Base-by-base conservation (phyloP, 2,329 filamentous ascomycete genomes). In the Bipolaris victoriae region DNA sequence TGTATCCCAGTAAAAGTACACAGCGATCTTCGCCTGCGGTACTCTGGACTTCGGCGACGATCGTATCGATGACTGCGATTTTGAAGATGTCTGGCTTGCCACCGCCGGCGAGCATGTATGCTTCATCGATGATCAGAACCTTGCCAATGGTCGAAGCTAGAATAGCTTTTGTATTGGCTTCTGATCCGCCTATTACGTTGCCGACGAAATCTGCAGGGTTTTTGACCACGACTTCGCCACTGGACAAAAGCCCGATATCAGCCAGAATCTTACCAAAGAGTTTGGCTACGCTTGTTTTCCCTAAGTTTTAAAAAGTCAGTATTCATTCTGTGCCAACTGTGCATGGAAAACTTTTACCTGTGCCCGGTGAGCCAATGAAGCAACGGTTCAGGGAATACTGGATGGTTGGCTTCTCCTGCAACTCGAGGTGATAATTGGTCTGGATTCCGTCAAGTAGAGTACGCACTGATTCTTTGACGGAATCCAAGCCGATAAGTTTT, bases 61-160 rank as follows among this genome's bases (percentile, higher is more conserved):
- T 86, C 0, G 88, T 91, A 63, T 92, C 90, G 3, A 92, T 81
- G 1, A 91, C 88, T 0, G 86, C 88, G 0, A 80, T 83, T 69
- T 85, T 88, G 76, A 77, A 92, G 0, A 61, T 57, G 62, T 87
- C 83, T 1, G 76, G 70, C 13, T 78, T 60, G 0, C 51, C 49
- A 1, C 71, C 67, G 0, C 68, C 72, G 44, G 81, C 84, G 0
- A 94, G 79, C 33, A 86, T 86, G 61, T 94, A 93, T 0, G 90
- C 90, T 68, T 95, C 90, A 60, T 94, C 90, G 2, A 94, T 92
- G 13, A 94, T 84, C 0, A 94, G 81, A 0, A 93, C 89, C 62
- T 93, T 94, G 0, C 91, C 90, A 0, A 83, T 62, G 0, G 88
- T 86, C 0, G 86, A 77, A 0, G 84, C 85, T 0, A 94, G 79